These are phyloP conservation scores for Globisporangium rhizosaccharum DNA, from an alignment of 352 stramenopile genomes.

Conservation along the genomic window DNA sequence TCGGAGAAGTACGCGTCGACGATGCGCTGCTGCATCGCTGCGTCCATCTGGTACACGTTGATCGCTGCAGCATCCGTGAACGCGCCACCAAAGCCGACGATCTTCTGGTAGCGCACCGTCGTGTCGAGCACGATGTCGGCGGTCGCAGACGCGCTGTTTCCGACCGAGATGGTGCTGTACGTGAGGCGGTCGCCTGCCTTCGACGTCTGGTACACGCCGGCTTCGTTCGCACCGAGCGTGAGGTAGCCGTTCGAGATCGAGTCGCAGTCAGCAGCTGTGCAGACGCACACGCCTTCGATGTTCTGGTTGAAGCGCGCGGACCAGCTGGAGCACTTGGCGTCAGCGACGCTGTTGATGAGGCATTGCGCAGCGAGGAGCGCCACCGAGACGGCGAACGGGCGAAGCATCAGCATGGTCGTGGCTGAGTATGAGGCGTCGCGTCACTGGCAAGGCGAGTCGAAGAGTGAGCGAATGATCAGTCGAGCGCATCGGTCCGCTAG, in stretches of 20 bases:
- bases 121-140: constrained; percentile 49
- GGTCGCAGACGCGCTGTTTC: constrained; percentile 9
- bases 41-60: constrained; percentile 65
- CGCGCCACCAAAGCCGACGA: constrained; percentile 85
- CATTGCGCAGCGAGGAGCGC: constrained; percentile 11
- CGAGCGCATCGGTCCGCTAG: too few species aligned
- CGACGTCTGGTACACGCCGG: constrained; percentile 44
- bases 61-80: constrained; percentile 86
- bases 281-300: constrained; percentile 48
- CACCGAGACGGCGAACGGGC: constrained; percentile 7
- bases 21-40: constrained; percentile 52
- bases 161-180: constrained; percentile 28
- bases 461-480: constrained; percentile 3
- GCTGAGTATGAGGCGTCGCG: background rate
- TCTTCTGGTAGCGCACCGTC: constrained; percentile 60
- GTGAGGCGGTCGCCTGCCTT: constrained; percentile 42
- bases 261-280: constrained; percentile 45
- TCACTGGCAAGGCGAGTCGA: constrained; percentile 2
- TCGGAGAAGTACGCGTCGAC: constrained; percentile 85
- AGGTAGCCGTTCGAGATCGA: constrained; percentile 44
- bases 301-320: constrained; percentile 37
- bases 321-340: constrained; percentile 20
- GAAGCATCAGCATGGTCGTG: constrained; percentile 12
- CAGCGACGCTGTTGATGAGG: constrained; percentile 7
- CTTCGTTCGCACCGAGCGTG: constrained; percentile 27